phyloP scores from a whole-genome alignment of 1,284 basidiomycete genomes.

The Meripilus lineatus region DNA sequence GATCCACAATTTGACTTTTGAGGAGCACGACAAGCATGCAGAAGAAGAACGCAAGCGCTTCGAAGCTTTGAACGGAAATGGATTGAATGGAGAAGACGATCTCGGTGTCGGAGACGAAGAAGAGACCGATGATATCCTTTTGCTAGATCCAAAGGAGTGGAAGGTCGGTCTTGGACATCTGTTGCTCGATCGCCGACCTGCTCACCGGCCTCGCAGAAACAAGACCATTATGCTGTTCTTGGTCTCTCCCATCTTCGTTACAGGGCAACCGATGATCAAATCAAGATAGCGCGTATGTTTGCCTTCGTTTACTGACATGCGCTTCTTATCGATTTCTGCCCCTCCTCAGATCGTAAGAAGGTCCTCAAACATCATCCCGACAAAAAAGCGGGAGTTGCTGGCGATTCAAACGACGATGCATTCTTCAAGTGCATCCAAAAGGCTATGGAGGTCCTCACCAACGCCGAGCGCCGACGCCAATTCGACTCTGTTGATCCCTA shows the following conservation, averaged over 20 bases:
- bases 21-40: conserved; percentile 68
- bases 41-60: conserved; percentile 50
- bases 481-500: conserved; percentile 95
- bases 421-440: conserved; percentile 99
- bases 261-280: conserved; percentile 87
- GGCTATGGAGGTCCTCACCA: conserved; percentile 87
- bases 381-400: conserved; percentile 84
- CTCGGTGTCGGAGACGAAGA: conserved; percentile 91
- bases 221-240: conserved; percentile 97
- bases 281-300: conserved; percentile 92
- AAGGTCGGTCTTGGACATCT: conserved; percentile 54
- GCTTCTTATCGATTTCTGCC: conserved; percentile 4
- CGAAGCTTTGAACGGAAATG: conserved; percentile 47
- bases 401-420: conserved; percentile 87
- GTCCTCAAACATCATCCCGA: conserved; percentile 99
- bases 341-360: conserved; percentile 84
- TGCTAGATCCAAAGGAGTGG: conserved; percentile 95
- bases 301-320: conserved; percentile 2
- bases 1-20: conserved; percentile 74
- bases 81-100: conserved; percentile 72
- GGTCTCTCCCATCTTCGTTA: conserved; percentile 90
- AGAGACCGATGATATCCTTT: conserved; percentile 71
- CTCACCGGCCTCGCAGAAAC: conserved; percentile 57
- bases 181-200: neutral
- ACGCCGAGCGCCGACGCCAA: conserved; percentile 86